Conservation (phyloP, 2,329 filamentous ascomycete genomes). For the Cladosporium colombiae region DNA sequence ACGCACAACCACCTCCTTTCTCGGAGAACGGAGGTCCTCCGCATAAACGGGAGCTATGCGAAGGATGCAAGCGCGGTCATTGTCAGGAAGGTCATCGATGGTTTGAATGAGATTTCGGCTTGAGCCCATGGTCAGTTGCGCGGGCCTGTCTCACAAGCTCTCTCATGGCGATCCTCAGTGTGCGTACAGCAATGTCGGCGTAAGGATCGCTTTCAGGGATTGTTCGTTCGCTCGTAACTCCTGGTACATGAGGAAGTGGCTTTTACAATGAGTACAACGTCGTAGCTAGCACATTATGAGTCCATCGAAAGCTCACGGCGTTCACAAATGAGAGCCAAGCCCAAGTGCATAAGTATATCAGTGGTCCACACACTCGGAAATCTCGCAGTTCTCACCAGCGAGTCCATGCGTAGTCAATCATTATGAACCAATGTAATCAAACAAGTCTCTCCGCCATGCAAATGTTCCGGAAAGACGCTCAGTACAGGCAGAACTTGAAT, state of each 20-base stretch:
- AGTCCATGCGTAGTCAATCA: neutral
- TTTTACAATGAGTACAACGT: neutral
- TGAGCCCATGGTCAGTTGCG: neutral
- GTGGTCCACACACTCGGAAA: neutral
- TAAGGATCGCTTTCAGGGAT: neutral
- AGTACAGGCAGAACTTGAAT: no score
- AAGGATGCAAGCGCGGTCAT: neutral
- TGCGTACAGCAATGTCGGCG: neutral
- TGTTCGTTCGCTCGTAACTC: neutral
- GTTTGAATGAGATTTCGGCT: no score
- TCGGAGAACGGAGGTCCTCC: neutral
- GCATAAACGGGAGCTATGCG: neutral
- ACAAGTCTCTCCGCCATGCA: no score
- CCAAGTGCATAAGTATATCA: neutral
- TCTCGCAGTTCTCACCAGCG: neutral
- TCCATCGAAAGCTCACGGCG: neutral
- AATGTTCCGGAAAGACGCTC: no score
- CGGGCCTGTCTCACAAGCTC: neutral
- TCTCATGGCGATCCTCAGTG: neutral
- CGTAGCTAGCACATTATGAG: neutral
- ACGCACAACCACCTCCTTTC: neutral
- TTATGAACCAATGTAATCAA: neutral
- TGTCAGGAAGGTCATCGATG: neutral
- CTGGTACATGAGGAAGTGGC: neutral
- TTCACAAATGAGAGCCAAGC: neutral